phyloP scores from a whole-genome alignment of 768 basidiomycete genomes.

The Boletus vermiculosoides region DNA sequence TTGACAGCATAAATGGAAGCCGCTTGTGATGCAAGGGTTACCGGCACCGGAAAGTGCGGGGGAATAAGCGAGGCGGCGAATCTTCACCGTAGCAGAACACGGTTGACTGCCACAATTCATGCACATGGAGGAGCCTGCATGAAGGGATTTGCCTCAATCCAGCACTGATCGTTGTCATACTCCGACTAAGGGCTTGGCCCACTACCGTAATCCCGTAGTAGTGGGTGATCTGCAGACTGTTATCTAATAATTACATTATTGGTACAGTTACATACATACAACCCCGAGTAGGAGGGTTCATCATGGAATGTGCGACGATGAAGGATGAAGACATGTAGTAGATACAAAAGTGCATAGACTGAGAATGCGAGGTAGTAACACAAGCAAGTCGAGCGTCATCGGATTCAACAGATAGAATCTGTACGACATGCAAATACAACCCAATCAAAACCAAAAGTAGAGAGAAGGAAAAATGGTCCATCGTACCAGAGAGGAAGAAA shows the following conservation, averaged over 20 bases:
- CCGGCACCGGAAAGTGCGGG: too few relatives aligned
- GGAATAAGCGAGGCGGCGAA: too few relatives aligned
- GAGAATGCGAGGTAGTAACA: conserved; percentile 6
- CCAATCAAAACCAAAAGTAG: background rate
- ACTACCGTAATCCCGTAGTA: background rate
- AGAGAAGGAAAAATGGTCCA: background rate
- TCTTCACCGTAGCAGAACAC: background rate
- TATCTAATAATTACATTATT: background rate
- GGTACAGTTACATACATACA: conserved; percentile 1
- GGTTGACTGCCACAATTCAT: background rate
- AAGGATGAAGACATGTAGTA: background rate
- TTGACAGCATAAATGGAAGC: too few relatives aligned
- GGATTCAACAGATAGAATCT: background rate
- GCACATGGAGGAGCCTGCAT: background rate
- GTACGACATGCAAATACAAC: background rate
- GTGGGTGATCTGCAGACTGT: background rate
- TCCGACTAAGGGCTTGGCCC: background rate
- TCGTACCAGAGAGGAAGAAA: background rate
- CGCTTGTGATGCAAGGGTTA: too few relatives aligned
- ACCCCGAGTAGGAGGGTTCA: background rate
- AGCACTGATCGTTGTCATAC: background rate
- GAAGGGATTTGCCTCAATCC: background rate
- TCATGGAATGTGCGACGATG: background rate
- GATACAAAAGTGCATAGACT: conserved; percentile 13
- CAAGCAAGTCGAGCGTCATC: conserved; percentile 3